Percentiles rank a stretch among this genome's conserved stretches.
phyloP scores from a whole-genome alignment of 768 basidiomycete species.

The Suillus alpinus region DNA sequence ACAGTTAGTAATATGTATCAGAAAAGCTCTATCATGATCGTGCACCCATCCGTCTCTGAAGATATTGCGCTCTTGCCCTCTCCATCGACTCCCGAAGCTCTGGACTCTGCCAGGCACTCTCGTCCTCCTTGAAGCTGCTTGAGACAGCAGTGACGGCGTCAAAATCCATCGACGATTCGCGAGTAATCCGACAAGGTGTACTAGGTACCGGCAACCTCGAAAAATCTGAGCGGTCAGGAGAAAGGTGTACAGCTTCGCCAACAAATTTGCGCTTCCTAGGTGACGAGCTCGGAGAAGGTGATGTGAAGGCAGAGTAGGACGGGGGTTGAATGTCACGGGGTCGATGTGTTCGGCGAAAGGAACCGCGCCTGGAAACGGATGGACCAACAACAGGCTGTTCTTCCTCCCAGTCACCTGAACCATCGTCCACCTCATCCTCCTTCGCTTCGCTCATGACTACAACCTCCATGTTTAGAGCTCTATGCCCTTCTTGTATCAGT shows the following conservation, averaged over 20 bases:
- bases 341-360: slow-evolving; percentile 19
- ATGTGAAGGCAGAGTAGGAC: slow-evolving; percentile 27
- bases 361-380: slow-evolving; percentile 27
- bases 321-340: slow-evolving; percentile 24
- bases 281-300: slow-evolving; percentile 29
- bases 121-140: slow-evolving; percentile 42
- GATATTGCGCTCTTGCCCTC: slow-evolving; percentile 47
- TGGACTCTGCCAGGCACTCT: slow-evolving; percentile 54
- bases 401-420: slow-evolving; percentile 72
- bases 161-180: slow-evolving; percentile 37
- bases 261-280: slow-evolving; percentile 35
- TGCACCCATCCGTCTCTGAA: slow-evolving; percentile 12
- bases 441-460: slow-evolving; percentile 73
- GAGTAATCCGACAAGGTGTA: slow-evolving; percentile 15
- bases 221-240: slow-evolving; percentile 19
- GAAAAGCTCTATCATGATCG: not conserved
- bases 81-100: slow-evolving; percentile 74
- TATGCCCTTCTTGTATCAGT: slow-evolving; percentile 78
- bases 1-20: slow-evolving; percentile 3
- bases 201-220: slow-evolving; percentile 13
- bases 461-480: slow-evolving; percentile 72
- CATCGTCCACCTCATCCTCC: slow-evolving; percentile 79
- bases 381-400: slow-evolving; percentile 34
- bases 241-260: slow-evolving; percentile 15
- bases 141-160: slow-evolving; percentile 20